Evolutionary conservation across 441 rosid genomes (phyloP).

Genomic region (Metrosideros polymorpha): DNA sequence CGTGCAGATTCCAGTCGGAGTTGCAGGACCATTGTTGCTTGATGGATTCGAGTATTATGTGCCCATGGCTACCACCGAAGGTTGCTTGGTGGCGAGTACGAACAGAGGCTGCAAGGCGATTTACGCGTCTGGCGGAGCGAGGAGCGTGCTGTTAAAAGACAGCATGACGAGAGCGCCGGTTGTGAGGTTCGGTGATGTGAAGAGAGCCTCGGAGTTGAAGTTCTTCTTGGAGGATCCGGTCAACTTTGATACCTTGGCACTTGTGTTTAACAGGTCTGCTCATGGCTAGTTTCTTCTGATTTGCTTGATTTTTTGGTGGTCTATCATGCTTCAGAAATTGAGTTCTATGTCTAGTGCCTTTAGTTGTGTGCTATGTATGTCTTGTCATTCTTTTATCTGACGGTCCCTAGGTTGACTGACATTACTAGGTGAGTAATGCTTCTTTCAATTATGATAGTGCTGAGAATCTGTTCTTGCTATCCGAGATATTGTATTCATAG

Average conservation of each 20-base stretch:
- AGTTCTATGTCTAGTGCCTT: neutral
- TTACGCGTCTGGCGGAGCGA: constrained; percentile 61
- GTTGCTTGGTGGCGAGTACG: constrained; percentile 79
- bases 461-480: neutral
- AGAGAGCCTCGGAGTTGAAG: constrained; percentile 66
- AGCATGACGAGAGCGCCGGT: constrained; percentile 92
- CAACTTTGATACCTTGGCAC: constrained; percentile 53
- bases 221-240: constrained; percentile 70
- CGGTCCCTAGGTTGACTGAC: neutral
- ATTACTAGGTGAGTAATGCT: neutral
- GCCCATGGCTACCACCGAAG: constrained; percentile 96
- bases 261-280: constrained; percentile 63
- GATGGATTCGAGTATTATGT: constrained; percentile 63
- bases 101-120: constrained; percentile 91
- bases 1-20: constrained; percentile 83
- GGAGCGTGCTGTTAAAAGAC: constrained; percentile 46
- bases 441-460: neutral
- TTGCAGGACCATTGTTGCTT: constrained; percentile 68
- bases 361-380: neutral
- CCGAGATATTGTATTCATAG: neutral
- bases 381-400: neutral
- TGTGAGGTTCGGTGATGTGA: constrained; percentile 56
- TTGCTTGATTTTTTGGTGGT: neutral
- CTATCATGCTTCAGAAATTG: neutral
- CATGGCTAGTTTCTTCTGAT: neutral